Percentiles rank a stretch among this genome's conserved stretches.
phyloP scores from a whole-genome alignment of 495 filamentous ascomycete species.

The Extremus antarcticus region DNA sequence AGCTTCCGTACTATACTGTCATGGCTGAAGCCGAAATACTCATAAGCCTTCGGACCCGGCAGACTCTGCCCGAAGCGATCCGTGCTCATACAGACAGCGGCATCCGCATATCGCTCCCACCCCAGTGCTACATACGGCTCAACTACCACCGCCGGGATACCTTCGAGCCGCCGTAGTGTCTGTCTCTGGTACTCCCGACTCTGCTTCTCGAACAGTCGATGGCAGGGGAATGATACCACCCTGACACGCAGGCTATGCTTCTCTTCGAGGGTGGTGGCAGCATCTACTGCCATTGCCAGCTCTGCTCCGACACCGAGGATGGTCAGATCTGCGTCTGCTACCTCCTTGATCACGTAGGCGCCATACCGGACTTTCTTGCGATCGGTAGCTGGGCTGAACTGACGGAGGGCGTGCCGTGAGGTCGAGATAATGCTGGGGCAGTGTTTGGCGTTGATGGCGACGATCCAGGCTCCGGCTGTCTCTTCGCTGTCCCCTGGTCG shows the following conservation, averaged over 20 bases:
- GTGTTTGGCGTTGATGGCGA: slow-evolving; percentile 37
- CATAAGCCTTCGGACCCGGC: slow-evolving; percentile 41
- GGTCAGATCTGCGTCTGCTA: slow-evolving; percentile 32
- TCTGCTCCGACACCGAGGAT: slow-evolving; percentile 39
- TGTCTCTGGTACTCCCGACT: slow-evolving; percentile 38
- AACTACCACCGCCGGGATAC: slow-evolving; percentile 40
- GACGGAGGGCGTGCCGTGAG: slow-evolving; percentile 32
- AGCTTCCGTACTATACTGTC: slow-evolving; percentile 32
- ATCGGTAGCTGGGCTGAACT: slow-evolving; percentile 22
- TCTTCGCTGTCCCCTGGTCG: slow-evolving; percentile 48
- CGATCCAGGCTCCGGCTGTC: slow-evolving; percentile 42
- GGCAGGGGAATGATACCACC: slow-evolving; percentile 45
- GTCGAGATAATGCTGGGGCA: slow-evolving; percentile 40
- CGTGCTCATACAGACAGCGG: slow-evolving; percentile 30
- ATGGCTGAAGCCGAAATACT: slow-evolving; percentile 43
- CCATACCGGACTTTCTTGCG: slow-evolving; percentile 32
- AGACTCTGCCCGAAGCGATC: slow-evolving; percentile 42
- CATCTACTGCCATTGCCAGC: slow-evolving; percentile 34
- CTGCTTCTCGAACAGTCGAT: slow-evolving; percentile 43
- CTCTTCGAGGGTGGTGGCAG: slow-evolving; percentile 22
- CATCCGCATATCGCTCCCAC: slow-evolving; percentile 49
- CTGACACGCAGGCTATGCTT: slow-evolving; percentile 28
- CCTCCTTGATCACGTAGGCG: slow-evolving; percentile 38
- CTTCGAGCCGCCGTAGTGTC: slow-evolving; percentile 24
- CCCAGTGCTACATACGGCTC: slow-evolving; percentile 44